A percentile compares a stretch with the other conserved stretches of the same genome.
phyloP scores from a whole-genome alignment of 179 eudicot genomes.

The Silene vulgaris region DNA sequence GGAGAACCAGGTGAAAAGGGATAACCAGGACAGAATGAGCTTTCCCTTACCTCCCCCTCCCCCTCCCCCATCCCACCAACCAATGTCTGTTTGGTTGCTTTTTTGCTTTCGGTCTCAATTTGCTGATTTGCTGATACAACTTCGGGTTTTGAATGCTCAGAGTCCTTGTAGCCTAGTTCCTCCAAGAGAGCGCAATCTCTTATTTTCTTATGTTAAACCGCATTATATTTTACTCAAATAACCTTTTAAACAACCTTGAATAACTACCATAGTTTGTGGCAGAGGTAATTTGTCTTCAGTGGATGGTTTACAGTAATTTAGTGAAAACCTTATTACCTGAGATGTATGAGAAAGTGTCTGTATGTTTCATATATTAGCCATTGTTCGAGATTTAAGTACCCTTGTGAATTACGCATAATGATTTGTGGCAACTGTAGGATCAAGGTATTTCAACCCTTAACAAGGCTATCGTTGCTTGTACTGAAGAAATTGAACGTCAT shows the following conservation, averaged over 20 bases:
- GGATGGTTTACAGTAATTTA: background rate
- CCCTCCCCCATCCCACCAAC: background rate
- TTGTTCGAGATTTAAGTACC: background rate
- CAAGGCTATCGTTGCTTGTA: conserved; percentile 72
- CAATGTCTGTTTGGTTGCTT: background rate
- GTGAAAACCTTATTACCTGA: background rate
- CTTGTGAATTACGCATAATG: background rate
- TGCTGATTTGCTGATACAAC: background rate
- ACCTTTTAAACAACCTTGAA: background rate
- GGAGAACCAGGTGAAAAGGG: too few species aligned
- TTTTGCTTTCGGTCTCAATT: background rate
- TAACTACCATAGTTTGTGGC: background rate
- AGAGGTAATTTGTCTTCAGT: background rate
- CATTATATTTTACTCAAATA: background rate
- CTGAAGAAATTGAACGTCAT: conserved; percentile 61
- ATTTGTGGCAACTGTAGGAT: conserved; percentile 40
- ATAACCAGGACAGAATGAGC: background rate
- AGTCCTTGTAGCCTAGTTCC: background rate
- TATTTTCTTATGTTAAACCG: background rate
- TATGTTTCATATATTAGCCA: background rate
- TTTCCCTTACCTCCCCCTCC: background rate
- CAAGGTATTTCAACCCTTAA: conserved; percentile 74
- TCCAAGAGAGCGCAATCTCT: background rate
- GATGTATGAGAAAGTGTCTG: background rate
- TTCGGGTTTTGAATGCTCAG: background rate